Percentiles rank a stretch among this genome's conserved stretches.
Conservation (phyloP, 176 grass and related monocot genomes). For the Ananas comosus region DNA sequence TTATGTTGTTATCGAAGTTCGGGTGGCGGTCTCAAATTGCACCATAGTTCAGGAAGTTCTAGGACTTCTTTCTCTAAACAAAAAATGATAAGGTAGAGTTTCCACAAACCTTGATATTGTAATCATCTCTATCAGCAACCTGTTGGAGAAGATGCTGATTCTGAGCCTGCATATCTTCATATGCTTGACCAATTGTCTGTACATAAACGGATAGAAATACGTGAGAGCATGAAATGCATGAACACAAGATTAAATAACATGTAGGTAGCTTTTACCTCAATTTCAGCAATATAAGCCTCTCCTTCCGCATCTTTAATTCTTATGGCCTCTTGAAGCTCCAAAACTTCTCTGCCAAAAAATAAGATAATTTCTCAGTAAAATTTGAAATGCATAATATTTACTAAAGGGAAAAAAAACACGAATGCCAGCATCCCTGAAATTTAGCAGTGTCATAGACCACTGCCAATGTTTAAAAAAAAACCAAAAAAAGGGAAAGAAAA, state of each 20-base stretch:
- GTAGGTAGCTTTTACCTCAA: slow-evolving; percentile 44
- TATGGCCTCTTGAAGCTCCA: slow-evolving; percentile 81
- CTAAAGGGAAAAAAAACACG: background rate
- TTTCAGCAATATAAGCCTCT: slow-evolving; percentile 84
- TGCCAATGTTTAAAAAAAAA: no score
- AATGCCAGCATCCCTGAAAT: no score
- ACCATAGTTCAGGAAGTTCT: slow-evolving; percentile 1
- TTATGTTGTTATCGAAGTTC: no score
- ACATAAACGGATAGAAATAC: slow-evolving; percentile 24
- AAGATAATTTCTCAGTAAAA: background rate
- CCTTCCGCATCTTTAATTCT: slow-evolving; percentile 82
- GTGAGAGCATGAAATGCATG: slow-evolving; percentile 1
- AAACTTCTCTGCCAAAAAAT: slow-evolving; percentile 51
- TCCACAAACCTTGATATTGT: slow-evolving; percentile 83
- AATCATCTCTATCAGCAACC: slow-evolving; percentile 88
- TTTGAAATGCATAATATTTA: background rate
- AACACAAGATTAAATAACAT: background rate
- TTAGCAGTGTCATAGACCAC: no score
- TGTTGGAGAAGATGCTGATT: slow-evolving; percentile 85
- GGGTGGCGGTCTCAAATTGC: background rate
- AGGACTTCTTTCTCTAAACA: background rate
- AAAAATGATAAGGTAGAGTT: background rate
- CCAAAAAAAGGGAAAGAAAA: no score
- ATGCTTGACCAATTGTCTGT: slow-evolving; percentile 97
- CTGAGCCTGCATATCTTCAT: slow-evolving; percentile 97